A percentile compares a stretch with the other conserved stretches of the same genome.
Evolutionary conservation across 352 stramenopile species (phyloP).

Genomic region (Globisporangium rhizosaccharum): DNA sequence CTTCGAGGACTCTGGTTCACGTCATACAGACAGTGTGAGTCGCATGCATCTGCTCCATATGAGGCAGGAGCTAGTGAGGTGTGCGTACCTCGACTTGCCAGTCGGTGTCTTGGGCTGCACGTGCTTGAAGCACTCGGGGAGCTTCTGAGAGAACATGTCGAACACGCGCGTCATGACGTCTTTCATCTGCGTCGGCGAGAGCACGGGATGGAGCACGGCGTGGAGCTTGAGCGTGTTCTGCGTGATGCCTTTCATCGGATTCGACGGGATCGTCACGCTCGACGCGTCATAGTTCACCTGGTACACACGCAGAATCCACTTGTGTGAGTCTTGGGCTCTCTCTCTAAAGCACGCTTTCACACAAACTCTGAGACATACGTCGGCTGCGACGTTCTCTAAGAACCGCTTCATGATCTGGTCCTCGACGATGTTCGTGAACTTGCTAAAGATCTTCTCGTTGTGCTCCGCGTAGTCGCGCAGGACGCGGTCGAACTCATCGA

Average conservation of each 20-base stretch:
- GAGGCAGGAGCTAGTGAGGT: not conserved
- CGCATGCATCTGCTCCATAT: not conserved
- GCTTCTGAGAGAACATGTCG: conserved; percentile 85
- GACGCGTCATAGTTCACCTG: conserved; percentile 65
- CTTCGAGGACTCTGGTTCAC: conserved; percentile 51
- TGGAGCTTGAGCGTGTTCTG: conserved; percentile 94
- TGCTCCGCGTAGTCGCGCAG: conserved; percentile 94
- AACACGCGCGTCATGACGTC: conserved; percentile 92
- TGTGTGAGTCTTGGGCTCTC: not conserved
- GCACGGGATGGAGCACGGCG: conserved; percentile 89
- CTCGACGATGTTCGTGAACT: conserved; percentile 97
- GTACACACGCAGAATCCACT: conserved; percentile 15
- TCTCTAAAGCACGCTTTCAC: not conserved
- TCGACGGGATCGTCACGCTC: conserved; percentile 56
- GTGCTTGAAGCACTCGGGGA: conserved; percentile 86
- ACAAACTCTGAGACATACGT: conserved; percentile 21
- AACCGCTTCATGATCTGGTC: conserved; percentile 94
- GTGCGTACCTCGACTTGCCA: conserved; percentile 66
- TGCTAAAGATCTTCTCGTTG: conserved; percentile 96
- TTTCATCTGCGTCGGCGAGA: conserved; percentile 93
- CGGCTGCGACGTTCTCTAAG: conserved; percentile 67
- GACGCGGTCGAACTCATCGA: conserved; percentile 95
- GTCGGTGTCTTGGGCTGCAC: conserved; percentile 66
- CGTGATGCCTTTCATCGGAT: conserved; percentile 91
- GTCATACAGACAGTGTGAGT: not conserved